A percentile compares a stretch with the other conserved stretches of the same genome.
These are phyloP conservation scores for Filobasidium floriforme DNA, from an alignment of 768 basidiomycete species.

Conservation along the genomic window DNA sequence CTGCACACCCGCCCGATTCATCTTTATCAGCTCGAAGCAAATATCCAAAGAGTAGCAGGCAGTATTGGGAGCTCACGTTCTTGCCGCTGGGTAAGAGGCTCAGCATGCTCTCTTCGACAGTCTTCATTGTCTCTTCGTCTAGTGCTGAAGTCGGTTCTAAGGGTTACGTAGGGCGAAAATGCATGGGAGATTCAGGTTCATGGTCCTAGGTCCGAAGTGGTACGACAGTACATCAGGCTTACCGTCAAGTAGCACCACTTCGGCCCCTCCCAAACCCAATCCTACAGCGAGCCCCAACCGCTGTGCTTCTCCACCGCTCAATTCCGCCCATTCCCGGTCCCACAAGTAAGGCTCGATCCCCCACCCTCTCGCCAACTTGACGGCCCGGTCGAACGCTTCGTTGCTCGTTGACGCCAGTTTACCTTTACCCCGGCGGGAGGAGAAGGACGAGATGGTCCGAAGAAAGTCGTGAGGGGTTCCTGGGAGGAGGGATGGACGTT, in stretches of 20 bases:
- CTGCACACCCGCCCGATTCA: not conserved
- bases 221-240: conserved; percentile 14
- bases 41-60: not conserved
- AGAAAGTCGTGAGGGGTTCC: conserved; percentile 72
- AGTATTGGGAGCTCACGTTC: conserved; percentile 10
- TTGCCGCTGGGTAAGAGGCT: conserved; percentile 48
- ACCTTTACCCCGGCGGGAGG: conserved; percentile 46
- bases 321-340: conserved; percentile 67
- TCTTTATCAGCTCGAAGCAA: not conserved
- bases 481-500: conserved; percentile 76
- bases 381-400: not conserved
- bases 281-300: conserved; percentile 71
- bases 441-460: conserved; percentile 53
- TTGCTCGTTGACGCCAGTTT: not conserved
- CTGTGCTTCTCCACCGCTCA: conserved; percentile 83
- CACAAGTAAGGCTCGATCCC: conserved; percentile 62
- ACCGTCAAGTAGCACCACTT: conserved; percentile 58
- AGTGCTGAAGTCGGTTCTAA: conserved; percentile 85
- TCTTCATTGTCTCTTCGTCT: conserved; percentile 58
- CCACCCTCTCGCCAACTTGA: conserved; percentile 59
- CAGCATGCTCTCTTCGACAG: conserved; percentile 60
- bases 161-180: not conserved
- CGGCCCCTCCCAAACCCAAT: conserved; percentile 63
- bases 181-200: not conserved
- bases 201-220: not conserved